phyloP scores from a whole-genome alignment of 2,329 filamentous ascomycete genomes.

The Monosporascus sp. region DNA sequence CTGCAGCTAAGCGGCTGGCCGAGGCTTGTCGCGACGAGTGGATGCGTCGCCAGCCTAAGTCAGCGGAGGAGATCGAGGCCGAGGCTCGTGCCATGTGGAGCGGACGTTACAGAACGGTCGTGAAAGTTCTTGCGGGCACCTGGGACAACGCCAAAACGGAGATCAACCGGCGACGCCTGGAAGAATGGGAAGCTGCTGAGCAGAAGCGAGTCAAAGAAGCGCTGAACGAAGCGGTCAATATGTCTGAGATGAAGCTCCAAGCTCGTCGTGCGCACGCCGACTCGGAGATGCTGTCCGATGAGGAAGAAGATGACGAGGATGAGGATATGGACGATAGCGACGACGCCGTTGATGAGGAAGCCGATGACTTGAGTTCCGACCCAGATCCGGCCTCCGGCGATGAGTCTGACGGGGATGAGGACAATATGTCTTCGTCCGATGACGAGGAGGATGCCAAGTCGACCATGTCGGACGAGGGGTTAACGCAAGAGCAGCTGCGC shows the following conservation, averaged over 20 bases:
- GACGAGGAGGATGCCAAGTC: conserved; percentile 54
- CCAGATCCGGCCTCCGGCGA: conserved; percentile 31
- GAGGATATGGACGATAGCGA: conserved; percentile 40
- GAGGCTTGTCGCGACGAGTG: conserved; percentile 73
- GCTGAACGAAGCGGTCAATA: conserved; percentile 67
- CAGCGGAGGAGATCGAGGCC: conserved; percentile 72
- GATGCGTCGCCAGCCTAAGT: conserved; percentile 67
- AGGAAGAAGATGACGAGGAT: conserved; percentile 30
- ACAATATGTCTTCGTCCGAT: conserved; percentile 59
- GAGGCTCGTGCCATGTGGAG: conserved; percentile 68
- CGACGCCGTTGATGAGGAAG: conserved; percentile 44
- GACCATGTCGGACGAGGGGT: conserved; percentile 53
- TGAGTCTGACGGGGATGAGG: conserved; percentile 38
- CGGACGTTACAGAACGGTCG: conserved; percentile 65
- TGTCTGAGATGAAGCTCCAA: conserved; percentile 64
- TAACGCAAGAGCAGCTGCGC: conserved; percentile 64
- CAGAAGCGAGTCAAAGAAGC: conserved; percentile 61
- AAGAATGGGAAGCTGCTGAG: conserved; percentile 61
- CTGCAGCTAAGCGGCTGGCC: conserved; percentile 73
- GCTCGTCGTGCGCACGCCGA: conserved; percentile 51
- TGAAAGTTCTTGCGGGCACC: conserved; percentile 49
- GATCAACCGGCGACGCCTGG: conserved; percentile 54
- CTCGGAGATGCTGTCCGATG: conserved; percentile 43
- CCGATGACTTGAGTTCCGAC: conserved; percentile 37
- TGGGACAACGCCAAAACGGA: conserved; percentile 62